phyloP scores from a whole-genome alignment of 208 protist species.

The Porcisia deanei region DNA sequence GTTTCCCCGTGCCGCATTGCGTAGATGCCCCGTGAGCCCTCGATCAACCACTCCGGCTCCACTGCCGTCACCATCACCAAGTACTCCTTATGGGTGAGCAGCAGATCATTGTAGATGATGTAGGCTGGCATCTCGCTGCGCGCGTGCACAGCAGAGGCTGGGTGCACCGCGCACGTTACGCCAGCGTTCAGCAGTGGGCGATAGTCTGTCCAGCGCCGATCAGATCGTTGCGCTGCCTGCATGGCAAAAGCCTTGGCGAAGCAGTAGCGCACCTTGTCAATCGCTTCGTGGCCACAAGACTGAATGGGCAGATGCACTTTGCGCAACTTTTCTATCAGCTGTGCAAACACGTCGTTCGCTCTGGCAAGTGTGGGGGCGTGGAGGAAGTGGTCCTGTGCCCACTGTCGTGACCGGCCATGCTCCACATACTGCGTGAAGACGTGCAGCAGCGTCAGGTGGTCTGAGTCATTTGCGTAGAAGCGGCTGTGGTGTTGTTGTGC shows the following conservation, averaged over 20 bases:
- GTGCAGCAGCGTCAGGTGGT: slow-evolving; percentile 99
- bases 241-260: slow-evolving; percentile 97
- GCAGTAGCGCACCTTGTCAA: slow-evolving; percentile 94
- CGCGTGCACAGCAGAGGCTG: slow-evolving; percentile 96
- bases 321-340: slow-evolving; percentile 97
- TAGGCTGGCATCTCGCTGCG: slow-evolving; percentile 97
- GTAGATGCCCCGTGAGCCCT: slow-evolving; percentile 75
- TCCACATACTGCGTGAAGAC: slow-evolving; percentile 97
- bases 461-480: slow-evolving; percentile 97
- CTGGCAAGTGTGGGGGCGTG: slow-evolving; percentile 92
- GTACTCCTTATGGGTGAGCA: slow-evolving; percentile 97
- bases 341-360: slow-evolving; percentile 95
- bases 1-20: slow-evolving; percentile 21
- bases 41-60: slow-evolving; percentile 97
- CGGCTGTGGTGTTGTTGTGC: slow-evolving; percentile 88
- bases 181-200: slow-evolving; percentile 96
- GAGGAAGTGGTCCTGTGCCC: slow-evolving; percentile 98
- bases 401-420: slow-evolving; percentile 89
- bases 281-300: slow-evolving; percentile 58
- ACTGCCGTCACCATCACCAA: slow-evolving; percentile 96
- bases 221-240: slow-evolving; percentile 95
- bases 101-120: slow-evolving; percentile 98
- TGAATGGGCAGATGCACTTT: slow-evolving; percentile 60
- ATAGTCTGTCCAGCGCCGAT: slow-evolving; percentile 95
- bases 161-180: slow-evolving; percentile 97